Conservation (phyloP, 495 filamentous ascomycete genomes). For the Massariosphaeria phaeospora region DNA sequence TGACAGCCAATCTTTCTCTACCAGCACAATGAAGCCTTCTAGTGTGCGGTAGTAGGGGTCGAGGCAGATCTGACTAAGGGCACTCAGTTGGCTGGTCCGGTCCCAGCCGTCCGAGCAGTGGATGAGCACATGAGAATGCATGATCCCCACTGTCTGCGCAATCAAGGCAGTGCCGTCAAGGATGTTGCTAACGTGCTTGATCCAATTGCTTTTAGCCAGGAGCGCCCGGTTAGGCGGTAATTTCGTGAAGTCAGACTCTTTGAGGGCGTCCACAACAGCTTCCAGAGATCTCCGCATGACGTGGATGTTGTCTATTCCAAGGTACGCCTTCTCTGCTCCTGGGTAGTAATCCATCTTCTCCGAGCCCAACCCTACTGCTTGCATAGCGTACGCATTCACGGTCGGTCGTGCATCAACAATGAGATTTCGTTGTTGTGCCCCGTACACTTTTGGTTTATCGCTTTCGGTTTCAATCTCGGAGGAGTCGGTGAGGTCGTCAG, state of each 20-base stretch:
- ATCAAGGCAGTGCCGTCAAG: constrained; percentile 82
- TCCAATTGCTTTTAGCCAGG: constrained; percentile 79
- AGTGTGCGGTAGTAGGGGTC: constrained; percentile 95
- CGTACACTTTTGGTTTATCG: constrained; percentile 60
- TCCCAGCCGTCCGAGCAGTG: constrained; percentile 99
- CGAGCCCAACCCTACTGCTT: constrained; percentile 85
- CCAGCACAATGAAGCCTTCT: constrained; percentile 88
- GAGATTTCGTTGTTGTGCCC: constrained; percentile 87
- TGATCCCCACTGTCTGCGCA: constrained; percentile 80
- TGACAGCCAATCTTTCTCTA: constrained; percentile 97
- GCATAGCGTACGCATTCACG: constrained; percentile 94
- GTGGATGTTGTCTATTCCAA: constrained; percentile 99
- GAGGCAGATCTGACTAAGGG: constrained; percentile 87
- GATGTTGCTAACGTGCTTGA: constrained; percentile 82
- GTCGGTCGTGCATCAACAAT: constrained; percentile 96
- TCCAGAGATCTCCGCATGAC: constrained; percentile 92
- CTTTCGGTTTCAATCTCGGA: constrained; percentile 41
- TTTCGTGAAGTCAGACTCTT: constrained; percentile 83
- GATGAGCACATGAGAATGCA: constrained; percentile 90
- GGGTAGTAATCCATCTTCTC: constrained; percentile 99
- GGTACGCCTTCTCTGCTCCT: constrained; percentile 82
- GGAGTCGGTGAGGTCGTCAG: constrained; percentile 68
- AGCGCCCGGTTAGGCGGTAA: constrained; percentile 78
- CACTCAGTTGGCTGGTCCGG: constrained; percentile 89
- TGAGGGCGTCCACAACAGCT: constrained; percentile 83